Evolutionary conservation across 441 rosid species (phyloP).

Genomic region (Aleurites moluccanus): DNA sequence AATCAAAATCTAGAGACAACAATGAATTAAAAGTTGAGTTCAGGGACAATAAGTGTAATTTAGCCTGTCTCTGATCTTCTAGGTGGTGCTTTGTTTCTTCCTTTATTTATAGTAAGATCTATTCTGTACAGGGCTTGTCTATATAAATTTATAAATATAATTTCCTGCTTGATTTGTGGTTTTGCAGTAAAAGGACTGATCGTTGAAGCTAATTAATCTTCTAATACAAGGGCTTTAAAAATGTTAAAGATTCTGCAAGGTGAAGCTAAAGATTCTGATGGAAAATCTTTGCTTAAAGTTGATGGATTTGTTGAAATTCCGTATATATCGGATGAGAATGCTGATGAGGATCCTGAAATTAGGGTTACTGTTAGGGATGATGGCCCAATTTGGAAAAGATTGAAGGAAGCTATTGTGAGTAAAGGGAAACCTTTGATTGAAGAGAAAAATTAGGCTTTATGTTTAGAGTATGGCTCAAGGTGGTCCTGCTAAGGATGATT

Average conservation of each 20-base stretch:
- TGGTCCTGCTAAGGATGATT: slow-evolving; percentile 77
- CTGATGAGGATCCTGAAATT: slow-evolving; percentile 85
- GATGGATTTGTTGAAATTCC: slow-evolving; percentile 87
- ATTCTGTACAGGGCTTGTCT: too few relatives aligned
- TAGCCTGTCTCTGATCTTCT: too few relatives aligned
- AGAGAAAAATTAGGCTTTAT: slow-evolving; percentile 62
- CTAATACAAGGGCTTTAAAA: slow-evolving; percentile 16
- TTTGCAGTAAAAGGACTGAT: slow-evolving; percentile 38
- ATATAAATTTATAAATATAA: not conserved
- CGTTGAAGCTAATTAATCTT: slow-evolving; percentile 25
- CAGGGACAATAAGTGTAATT: too few relatives aligned
- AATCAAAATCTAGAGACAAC: too few relatives aligned
- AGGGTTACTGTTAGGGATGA: slow-evolving; percentile 74
- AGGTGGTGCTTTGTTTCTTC: too few relatives aligned
- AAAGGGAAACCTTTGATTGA: slow-evolving; percentile 61
- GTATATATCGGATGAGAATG: slow-evolving; percentile 92
- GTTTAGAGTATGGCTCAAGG: slow-evolving; percentile 80
- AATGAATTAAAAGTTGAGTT: too few relatives aligned
- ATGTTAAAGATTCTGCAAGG: too few relatives aligned
- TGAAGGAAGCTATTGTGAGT: slow-evolving; percentile 77
- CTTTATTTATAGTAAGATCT: too few relatives aligned
- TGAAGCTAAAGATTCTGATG: slow-evolving; percentile 72
- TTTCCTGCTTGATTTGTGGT: slow-evolving; percentile 21
- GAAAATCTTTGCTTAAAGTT: slow-evolving; percentile 52
- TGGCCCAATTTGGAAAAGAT: slow-evolving; percentile 57